phyloP scores from a whole-genome alignment of 83 land plant genomes.

The Isoetes engelmannii region DNA sequence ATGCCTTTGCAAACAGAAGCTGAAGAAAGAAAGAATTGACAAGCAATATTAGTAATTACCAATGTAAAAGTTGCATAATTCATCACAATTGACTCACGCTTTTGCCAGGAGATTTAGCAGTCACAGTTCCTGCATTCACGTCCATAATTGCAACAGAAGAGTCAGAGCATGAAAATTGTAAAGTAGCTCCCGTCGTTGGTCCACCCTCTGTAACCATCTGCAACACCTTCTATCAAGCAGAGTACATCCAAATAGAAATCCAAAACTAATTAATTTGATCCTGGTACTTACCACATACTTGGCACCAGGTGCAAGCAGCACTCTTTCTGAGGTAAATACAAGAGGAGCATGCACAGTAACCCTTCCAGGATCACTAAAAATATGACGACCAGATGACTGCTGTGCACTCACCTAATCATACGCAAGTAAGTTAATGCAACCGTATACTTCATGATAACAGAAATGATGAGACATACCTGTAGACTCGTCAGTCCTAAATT shows the following conservation, averaged over 20 bases:
- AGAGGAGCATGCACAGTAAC: conserved; percentile 36
- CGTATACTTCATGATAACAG: not conserved
- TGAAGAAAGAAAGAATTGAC: not conserved
- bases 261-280: not conserved
- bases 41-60: too few relatives aligned
- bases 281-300: conserved; percentile 29
- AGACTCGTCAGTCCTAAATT: conserved; percentile 23
- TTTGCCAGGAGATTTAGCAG: conserved; percentile 26
- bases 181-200: conserved; percentile 22
- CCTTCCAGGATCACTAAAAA: conserved; percentile 22
- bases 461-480: conserved; percentile 20
- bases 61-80: too few relatives aligned
- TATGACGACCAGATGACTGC: conserved; percentile 22
- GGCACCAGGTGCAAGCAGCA: conserved; percentile 41
- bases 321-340: conserved; percentile 22
- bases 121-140: conserved; percentile 18
- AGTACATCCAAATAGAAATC: not conserved
- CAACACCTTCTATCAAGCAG: conserved; percentile 8
- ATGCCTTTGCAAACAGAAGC: conserved; percentile 27
- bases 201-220: conserved; percentile 33
- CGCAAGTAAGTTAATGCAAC: not conserved
- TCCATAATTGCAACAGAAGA: conserved; percentile 26
- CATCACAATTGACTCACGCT: conserved; percentile 12
- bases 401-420: conserved; percentile 28
- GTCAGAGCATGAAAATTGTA: conserved; percentile 28